These are phyloP conservation scores for Tuber melanosporum DNA, from an alignment of 495 filamentous ascomycete genomes.

Conservation along the genomic window DNA sequence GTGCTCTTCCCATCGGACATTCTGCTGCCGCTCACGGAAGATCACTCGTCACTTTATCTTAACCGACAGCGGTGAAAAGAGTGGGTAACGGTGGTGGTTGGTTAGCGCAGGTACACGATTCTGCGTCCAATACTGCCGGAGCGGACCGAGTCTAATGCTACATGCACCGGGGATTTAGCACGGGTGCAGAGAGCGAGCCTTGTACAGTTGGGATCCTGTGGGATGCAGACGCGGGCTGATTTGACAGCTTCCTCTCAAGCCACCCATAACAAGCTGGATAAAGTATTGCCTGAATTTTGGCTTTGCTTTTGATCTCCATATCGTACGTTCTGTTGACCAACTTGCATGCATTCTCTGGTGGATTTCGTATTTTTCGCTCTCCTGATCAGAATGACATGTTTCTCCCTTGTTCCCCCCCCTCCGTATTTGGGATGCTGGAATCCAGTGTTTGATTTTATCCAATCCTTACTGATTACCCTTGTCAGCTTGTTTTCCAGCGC, in stretches of 20 bases:
- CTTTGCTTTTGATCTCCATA: not conserved
- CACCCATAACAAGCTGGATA: not conserved
- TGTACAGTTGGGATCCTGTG: not conserved
- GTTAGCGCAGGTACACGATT: not conserved
- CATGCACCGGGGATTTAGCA: not conserved
- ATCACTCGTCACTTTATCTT: not conserved
- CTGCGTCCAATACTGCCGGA: not conserved
- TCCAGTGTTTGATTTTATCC: not conserved
- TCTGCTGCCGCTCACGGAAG: not conserved
- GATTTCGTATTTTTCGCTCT: not conserved
- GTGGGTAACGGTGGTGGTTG: not conserved
- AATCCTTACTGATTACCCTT: not conserved
- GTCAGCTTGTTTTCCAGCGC: not conserved
- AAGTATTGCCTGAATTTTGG: not conserved
- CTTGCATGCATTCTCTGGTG: not conserved
- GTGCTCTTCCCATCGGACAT: not conserved
- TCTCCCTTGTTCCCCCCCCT: not conserved
- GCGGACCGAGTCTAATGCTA: not conserved
- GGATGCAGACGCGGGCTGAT: not conserved
- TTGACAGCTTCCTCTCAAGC: not conserved
- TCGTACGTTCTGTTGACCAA: not conserved
- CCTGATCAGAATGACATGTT: not conserved
- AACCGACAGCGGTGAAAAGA: not conserved
- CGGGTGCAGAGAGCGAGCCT: not conserved
- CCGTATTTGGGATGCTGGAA: not conserved